Percentiles rank a stretch among this genome's conserved stretches.
These are phyloP conservation scores for Puya raimondii DNA, from an alignment of 176 grass and related monocot genomes.

Conservation along the genomic window DNA sequence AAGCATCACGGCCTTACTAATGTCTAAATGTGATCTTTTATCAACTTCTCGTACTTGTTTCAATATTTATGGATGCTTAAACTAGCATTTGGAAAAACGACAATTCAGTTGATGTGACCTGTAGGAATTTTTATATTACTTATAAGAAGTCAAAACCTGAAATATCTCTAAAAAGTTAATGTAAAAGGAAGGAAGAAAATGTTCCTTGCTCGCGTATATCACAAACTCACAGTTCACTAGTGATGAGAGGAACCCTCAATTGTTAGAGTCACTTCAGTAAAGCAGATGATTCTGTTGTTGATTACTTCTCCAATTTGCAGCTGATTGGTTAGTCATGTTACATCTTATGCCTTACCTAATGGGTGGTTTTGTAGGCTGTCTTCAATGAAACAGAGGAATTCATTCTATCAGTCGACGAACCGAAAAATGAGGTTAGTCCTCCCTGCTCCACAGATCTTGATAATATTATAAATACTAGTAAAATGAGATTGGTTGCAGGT, in stretches of 20 bases:
- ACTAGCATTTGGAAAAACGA: too few species aligned
- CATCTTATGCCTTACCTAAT: not conserved
- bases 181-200: too few species aligned
- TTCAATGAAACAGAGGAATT: constrained; percentile 85
- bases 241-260: too few species aligned
- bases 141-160: too few species aligned
- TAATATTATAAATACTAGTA: not conserved
- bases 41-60: not conserved
- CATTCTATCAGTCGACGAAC: constrained; percentile 71
- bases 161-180: too few species aligned
- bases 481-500: constrained; percentile 35
- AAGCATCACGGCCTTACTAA: not conserved
- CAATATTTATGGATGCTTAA: too few species aligned
- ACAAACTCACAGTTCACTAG: too few species aligned
- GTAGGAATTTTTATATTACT: too few species aligned
- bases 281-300: not conserved
- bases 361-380: constrained; percentile 46
- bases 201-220: too few species aligned
- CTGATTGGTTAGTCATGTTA: not conserved
- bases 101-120: too few species aligned
- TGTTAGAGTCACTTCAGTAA: too few species aligned
- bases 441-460: not conserved
- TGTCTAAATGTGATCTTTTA: not conserved
- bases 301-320: not conserved
- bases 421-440: constrained; percentile 58